Base-by-base conservation (phyloP, 441 rosid species). In the Syzygium malaccense region DNA sequence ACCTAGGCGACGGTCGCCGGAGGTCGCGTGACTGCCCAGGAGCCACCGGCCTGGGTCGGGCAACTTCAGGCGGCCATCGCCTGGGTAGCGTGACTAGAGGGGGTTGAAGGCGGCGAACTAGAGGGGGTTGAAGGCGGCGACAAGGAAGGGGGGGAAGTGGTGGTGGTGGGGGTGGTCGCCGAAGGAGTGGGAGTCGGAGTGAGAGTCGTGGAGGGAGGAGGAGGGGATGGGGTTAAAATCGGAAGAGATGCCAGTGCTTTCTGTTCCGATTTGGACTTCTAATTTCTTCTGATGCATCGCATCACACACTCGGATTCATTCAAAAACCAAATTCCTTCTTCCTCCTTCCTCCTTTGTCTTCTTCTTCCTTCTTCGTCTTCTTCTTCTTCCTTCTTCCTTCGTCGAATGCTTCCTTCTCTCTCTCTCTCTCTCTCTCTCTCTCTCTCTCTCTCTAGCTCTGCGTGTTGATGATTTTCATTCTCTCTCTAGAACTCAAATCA, bases 201-300 rank as follows among this genome's bases (percentile, higher is more conserved):
- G 28, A 86, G 57, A 84, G 56, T 85, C 68, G 89, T 48, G 91
- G 86, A 8, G 92, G 56, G 32, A 62, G 83, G 85, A 86, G 87
- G 88, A 91, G n/a, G 95, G 94, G 41, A 93, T 92, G 5, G 95
- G 98, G 64, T 94, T 95, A 90, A 89, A 95, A 95, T 94, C 97
- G 98, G 97, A 96, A 95, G 97, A 95, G 97, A 97, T 90, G 98
- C 99, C 99, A 93, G 90, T 92, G 97, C 98, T 97, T 95, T 97
- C 99, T 95, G 93, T 97, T 94, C 98, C 98, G 99, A 97, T 97
- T 94, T 97, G 99, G 91, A 90, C 93, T 93, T 97, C 98, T 88
- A 98, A 97, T 94, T 95, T 97, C 97, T 97, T 97, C 93, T 95
- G 99, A 97, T 96, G 99, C 98, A 97, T 97, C 94, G 95, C 95